Conservation (phyloP, 129 eudicot genomes). For the Apium graveolens region DNA sequence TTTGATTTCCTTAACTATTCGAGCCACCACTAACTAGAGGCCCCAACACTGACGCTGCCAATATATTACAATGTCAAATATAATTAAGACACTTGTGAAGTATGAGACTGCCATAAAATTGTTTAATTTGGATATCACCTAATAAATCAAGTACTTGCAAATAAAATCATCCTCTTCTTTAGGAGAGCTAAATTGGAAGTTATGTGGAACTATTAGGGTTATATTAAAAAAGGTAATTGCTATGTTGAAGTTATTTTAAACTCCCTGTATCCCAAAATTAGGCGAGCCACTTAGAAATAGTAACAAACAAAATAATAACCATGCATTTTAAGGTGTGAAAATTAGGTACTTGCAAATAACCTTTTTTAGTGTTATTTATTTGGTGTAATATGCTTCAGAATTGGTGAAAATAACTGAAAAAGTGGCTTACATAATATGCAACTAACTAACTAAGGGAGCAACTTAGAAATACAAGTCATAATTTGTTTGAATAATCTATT, state of each 20-base stretch:
- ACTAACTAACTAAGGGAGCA: neutral
- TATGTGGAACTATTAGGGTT: neutral
- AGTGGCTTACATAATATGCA: neutral
- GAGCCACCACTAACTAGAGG: neutral
- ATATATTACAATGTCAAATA: neutral
- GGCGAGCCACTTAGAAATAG: too few relatives aligned
- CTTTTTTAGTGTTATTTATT: too few relatives aligned
- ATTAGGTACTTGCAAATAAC: neutral
- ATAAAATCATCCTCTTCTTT: too few relatives aligned
- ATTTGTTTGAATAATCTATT: neutral
- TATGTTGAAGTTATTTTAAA: too few relatives aligned
- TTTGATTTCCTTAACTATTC: neutral
- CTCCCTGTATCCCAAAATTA: too few relatives aligned
- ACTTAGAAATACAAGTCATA: neutral
- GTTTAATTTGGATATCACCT: neutral
- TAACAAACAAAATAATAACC: too few relatives aligned
- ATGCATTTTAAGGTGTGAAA: too few relatives aligned
- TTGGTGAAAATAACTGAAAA: neutral
- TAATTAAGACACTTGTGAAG: neutral
- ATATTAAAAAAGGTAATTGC: too few relatives aligned
- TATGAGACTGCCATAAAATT: neutral
- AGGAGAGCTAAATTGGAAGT: too few relatives aligned
- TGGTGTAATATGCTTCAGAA: neutral
- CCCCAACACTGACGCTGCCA: neutral
- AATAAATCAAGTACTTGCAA: neutral